These are phyloP conservation scores for Cyclotella cryptica DNA, from an alignment of 108 stramenopile species.

Conservation along the genomic window DNA sequence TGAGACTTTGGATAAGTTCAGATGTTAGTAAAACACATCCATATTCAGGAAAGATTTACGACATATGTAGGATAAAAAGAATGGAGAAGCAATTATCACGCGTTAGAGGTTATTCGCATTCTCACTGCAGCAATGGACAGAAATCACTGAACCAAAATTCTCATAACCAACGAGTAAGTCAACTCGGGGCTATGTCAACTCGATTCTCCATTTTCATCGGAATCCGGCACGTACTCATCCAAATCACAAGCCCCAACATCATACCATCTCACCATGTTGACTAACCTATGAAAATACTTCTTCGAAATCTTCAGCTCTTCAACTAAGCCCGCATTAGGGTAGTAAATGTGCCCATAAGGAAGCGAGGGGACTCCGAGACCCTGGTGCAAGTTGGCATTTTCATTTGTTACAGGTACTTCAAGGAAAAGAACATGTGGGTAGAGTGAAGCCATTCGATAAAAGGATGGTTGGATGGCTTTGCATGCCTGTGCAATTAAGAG, in stretches of 20 bases:
- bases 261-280: slow-evolving; percentile 50
- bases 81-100: too few relatives aligned
- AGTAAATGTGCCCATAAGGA: slow-evolving; percentile 75
- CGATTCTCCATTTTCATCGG: neutral
- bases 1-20: too few relatives aligned
- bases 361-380: slow-evolving; percentile 67
- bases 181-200: neutral
- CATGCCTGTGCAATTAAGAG: slow-evolving; percentile 53
- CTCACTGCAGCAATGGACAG: too few relatives aligned
- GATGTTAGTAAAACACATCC: too few relatives aligned
- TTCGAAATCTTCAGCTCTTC: slow-evolving; percentile 68
- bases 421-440: slow-evolving; percentile 64
- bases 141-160: neutral
- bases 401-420: slow-evolving; percentile 73
- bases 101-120: too few relatives aligned
- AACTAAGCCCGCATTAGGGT: slow-evolving; percentile 69
- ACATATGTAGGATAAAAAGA: too few relatives aligned
- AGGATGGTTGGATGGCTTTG: slow-evolving; percentile 69
- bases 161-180: neutral
- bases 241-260: slow-evolving; percentile 32
- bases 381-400: slow-evolving; percentile 77
- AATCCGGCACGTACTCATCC: slow-evolving; percentile 22
- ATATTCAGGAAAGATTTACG: too few relatives aligned
- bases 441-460: slow-evolving; percentile 56
- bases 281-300: slow-evolving; percentile 49